Percentiles rank a stretch among this genome's conserved stretches.
These are phyloP conservation scores for Aspergillus pseudoterreus DNA, from an alignment of 2,329 filamentous ascomycete species.

Conservation along the genomic window DNA sequence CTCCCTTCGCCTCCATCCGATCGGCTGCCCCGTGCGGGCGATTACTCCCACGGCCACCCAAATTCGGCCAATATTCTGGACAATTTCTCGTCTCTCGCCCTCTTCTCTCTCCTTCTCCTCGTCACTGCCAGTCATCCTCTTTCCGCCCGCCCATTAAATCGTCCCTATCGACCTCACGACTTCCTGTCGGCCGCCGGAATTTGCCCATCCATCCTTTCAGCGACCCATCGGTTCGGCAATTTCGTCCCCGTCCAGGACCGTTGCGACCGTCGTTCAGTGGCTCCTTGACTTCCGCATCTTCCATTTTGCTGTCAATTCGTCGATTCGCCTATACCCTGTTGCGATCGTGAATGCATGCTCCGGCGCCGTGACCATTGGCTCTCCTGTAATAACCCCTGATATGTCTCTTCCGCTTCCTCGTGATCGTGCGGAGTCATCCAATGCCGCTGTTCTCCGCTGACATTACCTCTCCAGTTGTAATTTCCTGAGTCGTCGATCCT, in stretches of 20 bases:
- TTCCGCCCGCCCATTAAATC: constrained; percentile 1
- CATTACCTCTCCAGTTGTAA: constrained; percentile 5
- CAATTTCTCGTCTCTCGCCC: constrained; percentile 13
- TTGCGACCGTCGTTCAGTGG: constrained; percentile 4
- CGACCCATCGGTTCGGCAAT: constrained; percentile 1
- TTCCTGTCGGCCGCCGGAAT: constrained; percentile 6
- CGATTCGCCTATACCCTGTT: not conserved
- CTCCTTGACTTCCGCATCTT: constrained; percentile 2
- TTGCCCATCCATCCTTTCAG: constrained; percentile 2
- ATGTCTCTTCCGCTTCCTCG: not conserved
- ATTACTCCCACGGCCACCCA: constrained; percentile 26
- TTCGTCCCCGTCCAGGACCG: constrained; percentile 8
- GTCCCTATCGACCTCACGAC: constrained; percentile 9
- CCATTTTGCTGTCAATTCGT: constrained; percentile 4
- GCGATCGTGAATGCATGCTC: constrained; percentile 19
- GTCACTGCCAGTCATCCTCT: constrained; percentile 8
- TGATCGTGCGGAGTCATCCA: not conserved
- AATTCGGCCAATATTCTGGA: constrained; percentile 21
- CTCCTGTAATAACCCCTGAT: constrained; percentile 10
- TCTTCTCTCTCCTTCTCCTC: constrained; percentile 8
- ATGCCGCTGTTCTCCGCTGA: constrained; percentile 8
- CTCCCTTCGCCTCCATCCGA: constrained; percentile 19
- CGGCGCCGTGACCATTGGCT: constrained; percentile 12
- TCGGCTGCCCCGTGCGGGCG: constrained; percentile 27
- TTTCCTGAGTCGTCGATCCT: constrained; percentile 6